Evolutionary conservation across 164 flowering plant species (phyloP).

Genomic region (Hamamelis virginiana): DNA sequence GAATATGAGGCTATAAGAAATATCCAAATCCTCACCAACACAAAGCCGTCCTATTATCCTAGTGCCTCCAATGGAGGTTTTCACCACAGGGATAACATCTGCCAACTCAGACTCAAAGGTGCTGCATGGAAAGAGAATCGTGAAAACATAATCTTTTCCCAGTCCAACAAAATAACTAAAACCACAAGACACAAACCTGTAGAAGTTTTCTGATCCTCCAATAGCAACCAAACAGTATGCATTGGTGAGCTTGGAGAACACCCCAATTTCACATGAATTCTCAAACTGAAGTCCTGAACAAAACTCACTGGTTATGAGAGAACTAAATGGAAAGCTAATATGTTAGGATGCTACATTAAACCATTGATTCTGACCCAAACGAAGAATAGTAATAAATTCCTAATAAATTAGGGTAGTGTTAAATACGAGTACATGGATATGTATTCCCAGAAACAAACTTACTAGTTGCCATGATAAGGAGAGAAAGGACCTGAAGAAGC

Average conservation of each 20-base stretch:
- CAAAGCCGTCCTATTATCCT: slow-evolving; percentile 84
- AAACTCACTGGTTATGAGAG: not conserved
- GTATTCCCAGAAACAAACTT: no score
- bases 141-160: not conserved
- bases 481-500: no score
- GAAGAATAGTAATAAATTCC: no score
- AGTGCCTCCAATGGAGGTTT: slow-evolving; percentile 83
- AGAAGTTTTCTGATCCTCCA: slow-evolving; percentile 92
- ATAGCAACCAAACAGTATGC: slow-evolving; percentile 85
- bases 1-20: not conserved
- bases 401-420: no score
- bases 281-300: slow-evolving; percentile 71
- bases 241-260: slow-evolving; percentile 81
- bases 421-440: no score
- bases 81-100: slow-evolving; percentile 85
- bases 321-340: no score
- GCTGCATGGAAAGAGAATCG: slow-evolving; percentile 38
- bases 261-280: slow-evolving; percentile 74
- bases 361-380: no score
- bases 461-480: no score
- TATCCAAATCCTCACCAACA: slow-evolving; percentile 50
- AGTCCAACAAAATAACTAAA: no score
- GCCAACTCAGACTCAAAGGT: slow-evolving; percentile 82
- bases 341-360: no score
- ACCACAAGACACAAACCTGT: slow-evolving; percentile 46